phyloP scores from a whole-genome alignment of 352 stramenopile genomes.

The Phytophthora sp. region DNA sequence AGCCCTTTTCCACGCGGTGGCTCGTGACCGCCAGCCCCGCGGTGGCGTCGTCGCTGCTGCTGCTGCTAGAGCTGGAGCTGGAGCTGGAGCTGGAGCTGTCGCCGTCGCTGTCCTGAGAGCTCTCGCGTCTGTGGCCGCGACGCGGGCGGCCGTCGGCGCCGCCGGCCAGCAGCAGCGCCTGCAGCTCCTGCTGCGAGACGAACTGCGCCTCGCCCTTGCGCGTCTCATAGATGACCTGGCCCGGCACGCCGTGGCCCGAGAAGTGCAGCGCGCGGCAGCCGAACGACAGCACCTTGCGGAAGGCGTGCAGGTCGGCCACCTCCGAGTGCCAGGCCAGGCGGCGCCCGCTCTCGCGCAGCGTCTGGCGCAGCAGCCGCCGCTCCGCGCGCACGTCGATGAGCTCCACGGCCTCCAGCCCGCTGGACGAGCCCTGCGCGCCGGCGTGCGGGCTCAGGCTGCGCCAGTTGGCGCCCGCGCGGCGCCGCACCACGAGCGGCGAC shows the following conservation, averaged over 20 bases:
- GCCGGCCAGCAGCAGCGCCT: slow-evolving; percentile 73
- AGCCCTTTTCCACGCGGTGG: slow-evolving; percentile 55
- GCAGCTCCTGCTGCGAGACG: slow-evolving; percentile 80
- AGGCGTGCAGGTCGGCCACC: slow-evolving; percentile 81
- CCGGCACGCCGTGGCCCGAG: slow-evolving; percentile 75
- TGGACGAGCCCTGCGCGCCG: slow-evolving; percentile 8
- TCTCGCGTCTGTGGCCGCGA: no score
- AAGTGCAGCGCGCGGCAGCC: slow-evolving; percentile 83
- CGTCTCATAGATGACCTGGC: slow-evolving; percentile 86
- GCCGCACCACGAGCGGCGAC: slow-evolving; percentile 80
- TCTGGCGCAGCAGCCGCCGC: slow-evolving; percentile 76
- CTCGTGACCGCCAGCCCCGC: slow-evolving; percentile 26
- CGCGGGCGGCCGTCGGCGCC: slow-evolving; percentile 43
- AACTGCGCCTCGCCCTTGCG: slow-evolving; percentile 84
- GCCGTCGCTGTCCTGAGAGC: slow-evolving; percentile 1
- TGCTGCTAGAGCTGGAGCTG: slow-evolving; percentile 7
- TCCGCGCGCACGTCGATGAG: slow-evolving; percentile 87
- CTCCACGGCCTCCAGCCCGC: slow-evolving; percentile 77
- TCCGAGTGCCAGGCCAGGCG: slow-evolving; percentile 79
- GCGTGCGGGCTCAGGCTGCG: slow-evolving; percentile 53
- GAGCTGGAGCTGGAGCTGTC: background rate
- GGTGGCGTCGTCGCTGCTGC: slow-evolving; percentile 21
- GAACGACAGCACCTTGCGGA: slow-evolving; percentile 81
- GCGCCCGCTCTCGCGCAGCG: slow-evolving; percentile 66
- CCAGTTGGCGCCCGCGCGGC: slow-evolving; percentile 63